Percentiles rank a stretch among this genome's conserved stretches.
These are phyloP conservation scores for Mrakia blollopis DNA, from an alignment of 768 basidiomycete species.

Conservation along the genomic window DNA sequence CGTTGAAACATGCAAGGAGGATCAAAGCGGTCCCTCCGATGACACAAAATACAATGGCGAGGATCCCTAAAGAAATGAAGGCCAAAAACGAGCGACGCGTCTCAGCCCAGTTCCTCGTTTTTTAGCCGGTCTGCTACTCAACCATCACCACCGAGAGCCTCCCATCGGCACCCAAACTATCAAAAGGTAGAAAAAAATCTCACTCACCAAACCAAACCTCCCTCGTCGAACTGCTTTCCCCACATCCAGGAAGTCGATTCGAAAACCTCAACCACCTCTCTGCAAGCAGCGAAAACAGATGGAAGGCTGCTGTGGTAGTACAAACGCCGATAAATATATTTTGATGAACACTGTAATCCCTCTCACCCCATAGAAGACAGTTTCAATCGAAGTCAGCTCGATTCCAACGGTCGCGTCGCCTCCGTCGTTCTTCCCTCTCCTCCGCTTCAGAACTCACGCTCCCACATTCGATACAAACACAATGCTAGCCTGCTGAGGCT, in stretches of 20 bases:
- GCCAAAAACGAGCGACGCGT: not conserved
- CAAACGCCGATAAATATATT: slow-evolving; percentile 37
- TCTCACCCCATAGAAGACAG: no score
- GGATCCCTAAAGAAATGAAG: slow-evolving; percentile 37
- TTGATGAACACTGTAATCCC: slow-evolving; percentile 23
- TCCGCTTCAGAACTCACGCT: slow-evolving; percentile 29
- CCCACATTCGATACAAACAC: slow-evolving; percentile 46
- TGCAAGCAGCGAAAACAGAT: slow-evolving; percentile 42
- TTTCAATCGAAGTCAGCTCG: slow-evolving; percentile 1
- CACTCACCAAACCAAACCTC: slow-evolving; percentile 43
- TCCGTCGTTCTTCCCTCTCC: no score
- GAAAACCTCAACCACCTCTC: slow-evolving; percentile 47
- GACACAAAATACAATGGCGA: slow-evolving; percentile 43
- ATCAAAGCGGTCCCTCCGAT: slow-evolving; percentile 43
- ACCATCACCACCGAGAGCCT: no score
- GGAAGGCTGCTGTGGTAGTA: slow-evolving; percentile 39
- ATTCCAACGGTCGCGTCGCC: no score
- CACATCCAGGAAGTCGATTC: slow-evolving; percentile 45
- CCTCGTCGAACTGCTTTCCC: slow-evolving; percentile 29
- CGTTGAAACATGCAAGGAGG: slow-evolving; percentile 37
- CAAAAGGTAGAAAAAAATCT: no score
- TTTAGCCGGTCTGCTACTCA: no score
- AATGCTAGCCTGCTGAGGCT: slow-evolving; percentile 37
- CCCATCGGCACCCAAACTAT: no score
- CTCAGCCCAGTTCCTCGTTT: no score